Conservation (phyloP, 441 rosid species). For the Breynia disticha region DNA sequence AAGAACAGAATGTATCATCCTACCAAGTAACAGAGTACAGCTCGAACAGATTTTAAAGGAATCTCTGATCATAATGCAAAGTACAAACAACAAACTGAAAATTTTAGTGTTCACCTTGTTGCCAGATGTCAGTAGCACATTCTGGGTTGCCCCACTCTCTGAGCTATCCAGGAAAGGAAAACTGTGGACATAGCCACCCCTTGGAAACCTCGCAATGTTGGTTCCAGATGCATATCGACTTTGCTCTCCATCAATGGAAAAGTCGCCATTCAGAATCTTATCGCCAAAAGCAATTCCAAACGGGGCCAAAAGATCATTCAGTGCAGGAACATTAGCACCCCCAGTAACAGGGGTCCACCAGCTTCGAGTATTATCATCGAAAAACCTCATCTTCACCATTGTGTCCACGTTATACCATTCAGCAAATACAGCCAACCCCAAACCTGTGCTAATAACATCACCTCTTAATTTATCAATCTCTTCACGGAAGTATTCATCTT, state of each 20-base stretch:
- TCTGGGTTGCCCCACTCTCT: constrained; percentile 96
- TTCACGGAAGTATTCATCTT: constrained; percentile 89
- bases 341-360: constrained; percentile 99
- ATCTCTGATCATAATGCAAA: constrained; percentile 2
- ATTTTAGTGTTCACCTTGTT: constrained; percentile 38
- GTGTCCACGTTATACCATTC: constrained; percentile 99
- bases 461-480: constrained; percentile 81
- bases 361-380: constrained; percentile 93
- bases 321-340: constrained; percentile 92
- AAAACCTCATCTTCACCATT: constrained; percentile 99
- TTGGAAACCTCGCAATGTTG: constrained; percentile 86
- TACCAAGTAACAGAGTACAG: no score
- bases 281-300: constrained; percentile 98
- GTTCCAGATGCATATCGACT: constrained; percentile 98
- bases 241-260: constrained; percentile 88
- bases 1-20: no score
- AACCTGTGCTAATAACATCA: constrained; percentile 70
- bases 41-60: no score
- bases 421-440: constrained; percentile 84
- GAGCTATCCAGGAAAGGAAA: constrained; percentile 91
- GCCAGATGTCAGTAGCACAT: constrained; percentile 56
- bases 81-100: not conserved
- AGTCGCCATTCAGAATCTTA: constrained; percentile 93
- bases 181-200: constrained; percentile 75
- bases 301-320: constrained; percentile 90